A percentile compares a stretch with the other conserved stretches of the same genome.
Evolutionary conservation across 1,139 yeast species (phyloP).

Genomic region (Magnusiomyces tetraspermus): DNA sequence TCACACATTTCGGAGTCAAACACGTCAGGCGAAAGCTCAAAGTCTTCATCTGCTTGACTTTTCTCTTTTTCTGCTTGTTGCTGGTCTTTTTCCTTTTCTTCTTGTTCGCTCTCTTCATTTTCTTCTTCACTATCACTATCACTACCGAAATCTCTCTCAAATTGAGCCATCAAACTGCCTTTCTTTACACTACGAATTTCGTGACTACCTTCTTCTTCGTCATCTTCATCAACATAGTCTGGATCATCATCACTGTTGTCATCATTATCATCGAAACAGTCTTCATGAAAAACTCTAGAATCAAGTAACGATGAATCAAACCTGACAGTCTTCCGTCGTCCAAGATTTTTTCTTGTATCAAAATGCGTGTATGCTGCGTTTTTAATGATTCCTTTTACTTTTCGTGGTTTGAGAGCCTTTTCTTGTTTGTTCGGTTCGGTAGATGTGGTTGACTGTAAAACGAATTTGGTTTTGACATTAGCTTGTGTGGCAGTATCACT

Average conservation of each 20-base stretch:
- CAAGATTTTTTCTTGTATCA: slow-evolving; percentile 12
- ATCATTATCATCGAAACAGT: not conserved
- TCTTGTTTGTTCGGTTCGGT: too few species aligned
- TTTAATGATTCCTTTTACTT: not conserved
- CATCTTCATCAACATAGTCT: slow-evolving; percentile 1
- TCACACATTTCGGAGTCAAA: not conserved
- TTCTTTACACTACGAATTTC: too few species aligned
- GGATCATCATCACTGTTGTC: too few species aligned
- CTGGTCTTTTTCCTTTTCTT: too few species aligned
- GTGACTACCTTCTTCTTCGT: not conserved
- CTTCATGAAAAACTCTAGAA: slow-evolving; percentile 11
- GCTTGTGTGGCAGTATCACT: too few species aligned
- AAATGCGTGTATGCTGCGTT: slow-evolving; percentile 9
- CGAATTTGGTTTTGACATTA: too few species aligned
- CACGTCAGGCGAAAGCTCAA: not conserved
- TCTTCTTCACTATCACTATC: not conserved
- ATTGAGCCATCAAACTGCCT: not conserved
- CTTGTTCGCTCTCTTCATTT: too few species aligned
- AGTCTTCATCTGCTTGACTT: too few species aligned
- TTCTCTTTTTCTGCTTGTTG: too few species aligned
- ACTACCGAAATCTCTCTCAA: not conserved
- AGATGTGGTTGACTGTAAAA: too few species aligned
- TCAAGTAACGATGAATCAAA: slow-evolving; percentile 3
- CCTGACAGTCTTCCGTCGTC: slow-evolving; percentile 8
- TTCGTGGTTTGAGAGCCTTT: too few species aligned